Evolutionary conservation across 106 monocot species (phyloP), one percentile per base, ranked within the genome.

Genomic region (Apostasia shenzhenica): DNA sequence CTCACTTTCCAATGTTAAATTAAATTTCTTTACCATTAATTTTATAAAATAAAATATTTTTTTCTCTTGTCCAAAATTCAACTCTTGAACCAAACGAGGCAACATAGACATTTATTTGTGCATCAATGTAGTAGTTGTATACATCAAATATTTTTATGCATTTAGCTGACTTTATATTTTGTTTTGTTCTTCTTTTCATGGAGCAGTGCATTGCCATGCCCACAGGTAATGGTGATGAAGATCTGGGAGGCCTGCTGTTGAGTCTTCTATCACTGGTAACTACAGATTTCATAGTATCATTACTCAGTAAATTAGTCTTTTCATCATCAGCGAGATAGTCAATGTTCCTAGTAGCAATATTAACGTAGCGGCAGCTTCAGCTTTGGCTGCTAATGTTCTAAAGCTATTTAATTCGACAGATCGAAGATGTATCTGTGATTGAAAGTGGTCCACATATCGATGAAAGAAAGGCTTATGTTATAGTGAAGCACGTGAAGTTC

Each of bases 381-480:
- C 41, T 8, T 63, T n/a, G 3, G 5, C 8, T 49, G 14, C 47
- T 49, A 8, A 49, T 48, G 0, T 47, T 48, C 45, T 65, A 7
- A 65, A 48, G 26, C 2, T 14, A 49, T 45, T 45, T 6, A 63
- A 37, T 13, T 42, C 6, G 50, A 69, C 76, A 90, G 90, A 79
- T 90, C 63, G 70, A 90, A 63, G 90, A 86, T 71, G 80, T 85
- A 43, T 75, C 81, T 41, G n/a, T 86, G 53, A 70, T 90, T 61
- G 90, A 86, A 83, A 90, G 86, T 73, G 90, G 90, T 48, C 90
- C 90, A 11, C 85, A 90, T 75, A 67, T 83, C 50, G 83, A 80
- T 37, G 51, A 72, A 55, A 86, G 72, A 38, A 75, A 90, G 59
- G 85, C 90, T 41, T 90, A 86, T 69, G 81, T 74, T 39, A 86